Evolutionary conservation across 2,329 filamentous ascomycete genomes (phyloP).

Genomic region (Trichoderma gracile): DNA sequence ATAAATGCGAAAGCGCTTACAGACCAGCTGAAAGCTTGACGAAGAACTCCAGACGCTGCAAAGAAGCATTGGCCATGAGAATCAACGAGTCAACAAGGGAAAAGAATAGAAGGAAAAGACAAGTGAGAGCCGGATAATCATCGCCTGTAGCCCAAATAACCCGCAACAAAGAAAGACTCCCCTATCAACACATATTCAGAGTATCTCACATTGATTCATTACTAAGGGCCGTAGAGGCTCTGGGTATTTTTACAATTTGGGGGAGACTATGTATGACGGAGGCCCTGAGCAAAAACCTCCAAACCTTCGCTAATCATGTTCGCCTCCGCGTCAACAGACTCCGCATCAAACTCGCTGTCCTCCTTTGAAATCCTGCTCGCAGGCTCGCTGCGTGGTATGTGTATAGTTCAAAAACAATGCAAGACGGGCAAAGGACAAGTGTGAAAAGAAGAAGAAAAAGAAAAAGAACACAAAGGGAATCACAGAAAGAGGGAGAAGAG

Average conservation of each 20-base stretch:
- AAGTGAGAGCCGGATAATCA: constrained; percentile 5
- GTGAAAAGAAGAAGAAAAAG: background rate
- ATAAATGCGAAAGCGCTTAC: background rate
- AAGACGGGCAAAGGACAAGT: constrained; percentile 27
- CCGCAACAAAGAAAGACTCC: background rate
- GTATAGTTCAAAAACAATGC: constrained; percentile 38
- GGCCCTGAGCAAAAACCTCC: constrained; percentile 31
- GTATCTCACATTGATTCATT: constrained; percentile 25
- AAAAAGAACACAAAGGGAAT: constrained; percentile 32
- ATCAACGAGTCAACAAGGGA: background rate
- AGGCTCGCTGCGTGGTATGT: constrained; percentile 39
- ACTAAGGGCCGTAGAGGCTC: constrained; percentile 27
- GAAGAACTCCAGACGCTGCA: background rate
- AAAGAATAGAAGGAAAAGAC: background rate
- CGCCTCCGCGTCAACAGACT: constrained; percentile 35
- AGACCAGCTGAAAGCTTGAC: background rate
- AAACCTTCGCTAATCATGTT: constrained; percentile 33
- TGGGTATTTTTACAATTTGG: constrained; percentile 37
- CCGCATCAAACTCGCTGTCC: constrained; percentile 23
- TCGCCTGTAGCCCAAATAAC: constrained; percentile 8
- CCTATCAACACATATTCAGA: constrained; percentile 21
- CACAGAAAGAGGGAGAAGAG: constrained; percentile 25
- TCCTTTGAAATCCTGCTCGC: constrained; percentile 36
- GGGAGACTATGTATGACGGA: constrained; percentile 38
- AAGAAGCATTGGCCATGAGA: background rate